Evolutionary conservation across 768 basidiomycete species (phyloP).

Genomic region (Filobasidium floriforme): DNA sequence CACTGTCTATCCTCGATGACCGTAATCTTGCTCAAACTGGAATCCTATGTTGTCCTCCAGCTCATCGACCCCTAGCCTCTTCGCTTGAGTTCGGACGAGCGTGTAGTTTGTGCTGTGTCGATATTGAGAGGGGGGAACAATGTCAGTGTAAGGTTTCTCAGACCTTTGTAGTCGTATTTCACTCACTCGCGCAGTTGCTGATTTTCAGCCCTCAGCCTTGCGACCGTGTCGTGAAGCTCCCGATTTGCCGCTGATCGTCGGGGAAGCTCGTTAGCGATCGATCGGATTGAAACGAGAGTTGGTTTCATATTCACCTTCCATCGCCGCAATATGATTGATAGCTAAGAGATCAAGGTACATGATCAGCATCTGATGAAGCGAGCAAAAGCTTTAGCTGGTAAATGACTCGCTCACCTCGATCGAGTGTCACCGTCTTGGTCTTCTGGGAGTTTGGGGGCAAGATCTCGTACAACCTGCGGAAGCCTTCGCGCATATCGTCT

Average conservation of each 20-base stretch:
- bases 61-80: not conserved
- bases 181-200: constrained; percentile 28
- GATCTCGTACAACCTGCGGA: constrained; percentile 79
- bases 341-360: too few species aligned
- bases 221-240: constrained; percentile 23
- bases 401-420: constrained; percentile 54
- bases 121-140: not conserved
- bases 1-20: not conserved
- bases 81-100: not conserved
- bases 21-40: not conserved
- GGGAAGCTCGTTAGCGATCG: not conserved
- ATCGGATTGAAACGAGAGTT: too few species aligned
- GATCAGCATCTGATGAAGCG: too few species aligned
- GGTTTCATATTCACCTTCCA: too few species aligned
- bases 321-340: too few species aligned
- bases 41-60: not conserved
- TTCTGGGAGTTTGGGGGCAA: constrained; percentile 86
- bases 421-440: constrained; percentile 82
- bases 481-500: constrained; percentile 87
- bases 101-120: not conserved
- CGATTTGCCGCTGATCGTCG: constrained; percentile 22
- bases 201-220: constrained; percentile 15
- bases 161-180: not conserved
- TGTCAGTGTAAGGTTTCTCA: not conserved
- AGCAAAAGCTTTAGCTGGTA: too few species aligned